Conservation (phyloP, 345 rosid species). For the Hevea brasiliensis region DNA sequence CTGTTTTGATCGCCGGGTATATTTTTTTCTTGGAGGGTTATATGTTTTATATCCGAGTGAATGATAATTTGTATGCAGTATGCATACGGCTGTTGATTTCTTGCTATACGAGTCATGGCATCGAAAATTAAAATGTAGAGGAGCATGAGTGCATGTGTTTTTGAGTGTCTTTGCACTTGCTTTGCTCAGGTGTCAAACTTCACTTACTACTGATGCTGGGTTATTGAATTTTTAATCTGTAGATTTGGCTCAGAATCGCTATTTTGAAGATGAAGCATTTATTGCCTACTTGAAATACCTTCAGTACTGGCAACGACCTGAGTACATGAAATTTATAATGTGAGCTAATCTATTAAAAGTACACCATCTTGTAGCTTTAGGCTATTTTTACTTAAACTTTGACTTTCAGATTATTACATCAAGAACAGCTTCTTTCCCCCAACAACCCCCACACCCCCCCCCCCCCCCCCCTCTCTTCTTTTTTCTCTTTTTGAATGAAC, state of each 20-base stretch:
- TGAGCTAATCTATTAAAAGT: slow-evolving; percentile 37
- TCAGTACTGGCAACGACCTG: slow-evolving; percentile 93
- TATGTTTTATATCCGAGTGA: neutral
- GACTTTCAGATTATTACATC: neutral
- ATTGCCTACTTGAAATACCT: slow-evolving; percentile 96
- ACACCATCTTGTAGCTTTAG: slow-evolving; percentile 5
- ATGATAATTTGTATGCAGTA: neutral
- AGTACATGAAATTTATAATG: slow-evolving; percentile 88
- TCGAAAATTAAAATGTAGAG: neutral
- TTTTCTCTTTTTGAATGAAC: too few species aligned
- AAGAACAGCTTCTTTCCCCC: too few species aligned
- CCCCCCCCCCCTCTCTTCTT: too few species aligned
- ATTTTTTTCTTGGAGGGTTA: neutral
- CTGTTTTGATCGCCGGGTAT: neutral
- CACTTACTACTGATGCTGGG: slow-evolving; percentile 13
- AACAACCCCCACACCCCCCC: too few species aligned
- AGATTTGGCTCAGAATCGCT: slow-evolving; percentile 99
- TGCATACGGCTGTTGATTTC: neutral
- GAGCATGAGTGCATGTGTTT: neutral
- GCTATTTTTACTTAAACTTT: neutral
- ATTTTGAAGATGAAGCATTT: slow-evolving; percentile 96
- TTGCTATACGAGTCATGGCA: neutral
- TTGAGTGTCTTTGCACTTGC: neutral
- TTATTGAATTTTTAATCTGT: slow-evolving; percentile 23
- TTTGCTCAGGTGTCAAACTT: neutral